These are phyloP conservation scores for Beauveria sp. DNA, from an alignment of 2,329 filamentous ascomycete species.

Conservation along the genomic window DNA sequence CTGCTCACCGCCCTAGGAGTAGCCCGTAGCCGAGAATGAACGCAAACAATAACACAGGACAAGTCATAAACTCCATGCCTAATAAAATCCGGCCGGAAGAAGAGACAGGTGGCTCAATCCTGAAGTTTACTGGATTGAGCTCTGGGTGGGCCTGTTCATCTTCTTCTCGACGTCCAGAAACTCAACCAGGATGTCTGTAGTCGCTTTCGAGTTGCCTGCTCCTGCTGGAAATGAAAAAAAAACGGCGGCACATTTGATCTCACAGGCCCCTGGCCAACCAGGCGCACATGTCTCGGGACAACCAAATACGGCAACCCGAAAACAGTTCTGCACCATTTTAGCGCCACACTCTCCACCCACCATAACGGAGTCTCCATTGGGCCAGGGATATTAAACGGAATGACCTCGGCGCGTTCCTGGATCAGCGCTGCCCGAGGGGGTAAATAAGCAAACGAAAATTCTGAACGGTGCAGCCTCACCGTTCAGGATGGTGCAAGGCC, in stretches of 20 bases:
- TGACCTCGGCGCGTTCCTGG: not conserved
- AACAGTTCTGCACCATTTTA: not conserved
- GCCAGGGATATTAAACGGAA: slow-evolving; percentile 1
- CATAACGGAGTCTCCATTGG: not conserved
- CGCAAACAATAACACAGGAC: no score
- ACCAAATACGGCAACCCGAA: slow-evolving; percentile 7
- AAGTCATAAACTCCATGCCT: no score
- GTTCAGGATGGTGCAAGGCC: not conserved
- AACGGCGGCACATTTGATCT: not conserved
- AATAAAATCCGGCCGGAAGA: no score
- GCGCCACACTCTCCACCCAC: not conserved
- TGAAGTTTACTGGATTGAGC: no score
- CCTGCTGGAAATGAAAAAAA: not conserved
- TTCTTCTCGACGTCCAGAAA: no score
- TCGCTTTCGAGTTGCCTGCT: not conserved
- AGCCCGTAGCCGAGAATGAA: no score
- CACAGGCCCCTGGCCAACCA: not conserved
- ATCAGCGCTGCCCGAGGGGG: not conserved
- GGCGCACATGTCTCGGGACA: not conserved
- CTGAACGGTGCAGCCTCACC: not conserved
- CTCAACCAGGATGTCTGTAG: no score
- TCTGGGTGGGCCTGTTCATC: no score
- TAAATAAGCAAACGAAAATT: not conserved
- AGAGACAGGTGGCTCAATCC: no score
- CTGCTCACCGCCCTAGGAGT: not conserved